Conservation (phyloP, 1,284 basidiomycete genomes). For the Cryptococcus sp. region DNA sequence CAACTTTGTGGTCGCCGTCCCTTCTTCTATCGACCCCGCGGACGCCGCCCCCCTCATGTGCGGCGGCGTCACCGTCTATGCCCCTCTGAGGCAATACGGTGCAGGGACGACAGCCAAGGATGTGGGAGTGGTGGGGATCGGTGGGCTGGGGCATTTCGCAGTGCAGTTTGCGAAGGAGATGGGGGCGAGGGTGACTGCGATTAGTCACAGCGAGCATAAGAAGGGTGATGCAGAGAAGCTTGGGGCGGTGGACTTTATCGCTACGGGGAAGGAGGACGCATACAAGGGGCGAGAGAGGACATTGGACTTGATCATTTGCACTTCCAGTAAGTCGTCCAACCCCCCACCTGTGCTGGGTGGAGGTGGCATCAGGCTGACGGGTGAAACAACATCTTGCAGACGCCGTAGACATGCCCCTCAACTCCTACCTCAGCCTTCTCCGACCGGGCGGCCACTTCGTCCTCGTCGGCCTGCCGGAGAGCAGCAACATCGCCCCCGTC, state of each 20-base stretch:
- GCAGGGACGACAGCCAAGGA: constrained; percentile 52
- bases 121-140: constrained; percentile 54
- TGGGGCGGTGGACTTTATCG: constrained; percentile 51
- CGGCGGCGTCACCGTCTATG: constrained; percentile 50
- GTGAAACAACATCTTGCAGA: constrained; percentile 21
- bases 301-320: constrained; percentile 53
- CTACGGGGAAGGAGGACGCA: constrained; percentile 50
- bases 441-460: constrained; percentile 48
- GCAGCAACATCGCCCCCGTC: constrained; percentile 21
- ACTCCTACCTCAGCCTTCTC: constrained; percentile 48
- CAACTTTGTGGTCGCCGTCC: constrained; percentile 63
- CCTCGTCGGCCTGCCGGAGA: constrained; percentile 48
- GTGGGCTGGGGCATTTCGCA: constrained; percentile 49
- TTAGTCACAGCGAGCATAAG: constrained; percentile 53
- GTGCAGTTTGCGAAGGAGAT: constrained; percentile 57
- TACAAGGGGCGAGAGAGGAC: constrained; percentile 48
- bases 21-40: constrained; percentile 57
- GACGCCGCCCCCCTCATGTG: constrained; percentile 54
- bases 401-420: constrained; percentile 45
- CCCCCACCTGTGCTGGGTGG: too few relatives aligned
- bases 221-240: constrained; percentile 55
- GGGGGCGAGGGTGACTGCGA: constrained; percentile 60
- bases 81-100: constrained; percentile 53
- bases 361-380: neutral
- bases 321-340: constrained; percentile 13